Percentiles rank a stretch among this genome's conserved stretches.
Evolutionary conservation across 1,284 basidiomycete species (phyloP).

Genomic region (Trametes polyzona): DNA sequence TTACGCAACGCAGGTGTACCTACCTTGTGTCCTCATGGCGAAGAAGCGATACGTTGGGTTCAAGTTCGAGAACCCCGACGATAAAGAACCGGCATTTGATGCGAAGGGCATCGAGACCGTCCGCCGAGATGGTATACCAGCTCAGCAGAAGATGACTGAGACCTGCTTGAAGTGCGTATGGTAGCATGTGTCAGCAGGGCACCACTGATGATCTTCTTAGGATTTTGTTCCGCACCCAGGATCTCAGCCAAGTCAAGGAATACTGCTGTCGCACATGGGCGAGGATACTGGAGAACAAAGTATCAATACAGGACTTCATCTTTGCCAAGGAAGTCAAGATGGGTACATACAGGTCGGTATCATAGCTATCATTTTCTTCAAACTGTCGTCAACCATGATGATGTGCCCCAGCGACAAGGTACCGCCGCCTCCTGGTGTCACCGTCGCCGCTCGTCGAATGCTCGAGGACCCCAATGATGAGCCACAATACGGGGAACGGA

Average conservation of each 20-base stretch:
- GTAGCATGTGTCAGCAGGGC: not conserved
- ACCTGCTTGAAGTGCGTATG: conserved; percentile 76
- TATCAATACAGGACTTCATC: conserved; percentile 89
- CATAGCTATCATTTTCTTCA: not conserved
- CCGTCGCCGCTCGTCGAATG: conserved; percentile 81
- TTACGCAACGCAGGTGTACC: conserved; percentile 70
- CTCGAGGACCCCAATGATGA: conserved; percentile 81
- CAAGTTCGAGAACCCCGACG: conserved; percentile 88
- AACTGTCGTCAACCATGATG: too few relatives aligned
- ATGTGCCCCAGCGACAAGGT: conserved; percentile 66
- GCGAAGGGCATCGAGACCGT: conserved; percentile 99
- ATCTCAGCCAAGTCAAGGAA: conserved; percentile 87
- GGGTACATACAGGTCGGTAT: conserved; percentile 82
- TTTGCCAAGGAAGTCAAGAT: conserved; percentile 94
- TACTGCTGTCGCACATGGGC: conserved; percentile 89
- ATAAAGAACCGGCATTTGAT: conserved; percentile 83
- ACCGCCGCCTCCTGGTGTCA: conserved; percentile 89
- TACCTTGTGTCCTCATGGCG: conserved; percentile 91
- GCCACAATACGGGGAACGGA: conserved; percentile 90
- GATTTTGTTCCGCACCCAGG: conserved; percentile 86
- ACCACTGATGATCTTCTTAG: conserved; percentile 43
- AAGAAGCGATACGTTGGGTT: conserved; percentile 98
- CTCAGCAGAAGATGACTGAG: conserved; percentile 90
- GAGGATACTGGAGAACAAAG: conserved; percentile 81
- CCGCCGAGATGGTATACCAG: conserved; percentile 86